phyloP scores from a whole-genome alignment of 164 flowering plant species.

The Pachysandra terminalis region DNA sequence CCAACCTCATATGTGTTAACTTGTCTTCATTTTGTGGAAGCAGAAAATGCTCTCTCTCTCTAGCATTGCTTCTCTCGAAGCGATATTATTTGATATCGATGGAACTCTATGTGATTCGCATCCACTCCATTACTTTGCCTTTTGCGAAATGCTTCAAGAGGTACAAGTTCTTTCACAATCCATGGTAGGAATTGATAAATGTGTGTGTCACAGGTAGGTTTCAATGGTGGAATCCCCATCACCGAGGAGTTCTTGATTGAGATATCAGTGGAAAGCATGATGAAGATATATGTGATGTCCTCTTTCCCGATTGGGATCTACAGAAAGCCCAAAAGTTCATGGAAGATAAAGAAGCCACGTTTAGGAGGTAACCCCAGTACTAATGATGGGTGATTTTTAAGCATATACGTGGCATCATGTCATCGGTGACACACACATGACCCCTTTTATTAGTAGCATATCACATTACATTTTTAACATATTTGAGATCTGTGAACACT shows the following conservation, averaged over 20 bases:
- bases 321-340: constrained; percentile 49
- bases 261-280: constrained; percentile 72
- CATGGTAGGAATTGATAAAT: background rate
- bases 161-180: constrained; percentile 27
- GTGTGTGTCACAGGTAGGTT: constrained; percentile 58
- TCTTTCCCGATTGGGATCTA: constrained; percentile 82
- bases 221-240: constrained; percentile 81
- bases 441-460: too few species aligned
- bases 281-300: constrained; percentile 43
- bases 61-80: constrained; percentile 70
- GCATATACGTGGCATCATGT: too few species aligned
- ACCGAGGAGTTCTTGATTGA: constrained; percentile 61
- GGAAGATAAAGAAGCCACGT: constrained; percentile 85
- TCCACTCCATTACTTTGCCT: constrained; percentile 74
- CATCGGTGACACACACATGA: too few species aligned
- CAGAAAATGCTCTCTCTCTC: constrained; percentile 54
- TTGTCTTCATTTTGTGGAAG: constrained; percentile 17
- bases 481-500: too few species aligned
- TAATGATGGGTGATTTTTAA: too few species aligned
- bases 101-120: constrained; percentile 93
- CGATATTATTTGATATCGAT: constrained; percentile 86
- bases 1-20: too few species aligned
- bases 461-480: too few species aligned
- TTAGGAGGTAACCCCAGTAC: too few species aligned
- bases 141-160: constrained; percentile 83